Conservation (phyloP, 441 rosid species). For the Erodium texanum region DNA sequence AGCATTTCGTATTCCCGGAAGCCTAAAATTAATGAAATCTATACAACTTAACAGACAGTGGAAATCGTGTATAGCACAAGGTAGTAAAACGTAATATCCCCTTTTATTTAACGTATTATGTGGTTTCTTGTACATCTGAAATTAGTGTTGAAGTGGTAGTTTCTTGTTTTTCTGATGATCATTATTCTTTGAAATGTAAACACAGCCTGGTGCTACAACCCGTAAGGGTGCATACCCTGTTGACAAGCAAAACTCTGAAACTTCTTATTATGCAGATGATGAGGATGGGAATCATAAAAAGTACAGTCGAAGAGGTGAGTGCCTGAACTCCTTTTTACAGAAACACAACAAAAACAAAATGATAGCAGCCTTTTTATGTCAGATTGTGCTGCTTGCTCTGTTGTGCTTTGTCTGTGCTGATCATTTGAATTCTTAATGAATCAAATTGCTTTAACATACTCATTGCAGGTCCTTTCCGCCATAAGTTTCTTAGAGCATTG, state of each 20-base stretch:
- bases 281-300: conserved; percentile 81
- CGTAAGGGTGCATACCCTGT: conserved; percentile 60
- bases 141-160: neutral
- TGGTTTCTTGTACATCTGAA: neutral
- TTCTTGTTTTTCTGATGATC: conserved; percentile 6
- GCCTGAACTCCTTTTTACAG: neutral
- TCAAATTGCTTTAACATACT: neutral
- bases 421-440: neutral
- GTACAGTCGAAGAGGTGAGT: conserved; percentile 79
- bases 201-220: conserved; percentile 78
- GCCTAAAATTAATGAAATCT: too few species aligned
- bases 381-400: neutral
- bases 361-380: neutral
- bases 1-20: too few species aligned
- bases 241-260: conserved; percentile 75
- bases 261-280: conserved; percentile 78
- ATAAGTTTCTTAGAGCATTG: conserved; percentile 84
- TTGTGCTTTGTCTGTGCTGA: neutral
- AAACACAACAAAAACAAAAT: neutral
- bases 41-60: too few species aligned
- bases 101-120: neutral
- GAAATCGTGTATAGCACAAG: too few species aligned
- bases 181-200: conserved; percentile 14
- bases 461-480: conserved; percentile 73
- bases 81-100: too few species aligned